A percentile compares a stretch with the other conserved stretches of the same genome.
These are phyloP conservation scores for Cyathus striatus DNA, from an alignment of 768 basidiomycete species.

Conservation along the genomic window DNA sequence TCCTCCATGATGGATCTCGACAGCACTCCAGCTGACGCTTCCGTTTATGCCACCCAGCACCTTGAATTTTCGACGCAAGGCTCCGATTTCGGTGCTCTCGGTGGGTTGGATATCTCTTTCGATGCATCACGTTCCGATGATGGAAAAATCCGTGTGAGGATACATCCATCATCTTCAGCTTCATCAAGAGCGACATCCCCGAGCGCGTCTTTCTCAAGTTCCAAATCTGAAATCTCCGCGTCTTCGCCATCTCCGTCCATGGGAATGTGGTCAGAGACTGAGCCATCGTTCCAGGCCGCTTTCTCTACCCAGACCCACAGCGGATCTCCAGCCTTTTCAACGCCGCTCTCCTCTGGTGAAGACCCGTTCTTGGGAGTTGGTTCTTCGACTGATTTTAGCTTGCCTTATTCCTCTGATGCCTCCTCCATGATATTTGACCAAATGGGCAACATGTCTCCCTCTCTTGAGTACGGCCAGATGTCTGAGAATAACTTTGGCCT, in stretches of 20 bases:
- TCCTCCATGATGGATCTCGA: constrained; percentile 45
- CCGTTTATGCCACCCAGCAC: constrained; percentile 33
- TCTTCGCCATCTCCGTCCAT: constrained; percentile 20
- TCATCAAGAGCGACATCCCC: constrained; percentile 36
- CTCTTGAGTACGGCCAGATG: constrained; percentile 23
- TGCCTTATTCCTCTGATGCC: constrained; percentile 27
- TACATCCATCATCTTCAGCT: constrained; percentile 53
- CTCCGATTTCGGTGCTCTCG: constrained; percentile 41
- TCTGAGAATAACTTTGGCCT: constrained; percentile 25
- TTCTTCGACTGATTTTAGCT: constrained; percentile 30
- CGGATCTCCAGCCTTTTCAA: constrained; percentile 9
- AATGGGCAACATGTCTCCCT: constrained; percentile 19
- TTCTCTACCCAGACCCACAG: constrained; percentile 15
- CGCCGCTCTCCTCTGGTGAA: constrained; percentile 29
- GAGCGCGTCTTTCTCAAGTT: constrained; percentile 11
- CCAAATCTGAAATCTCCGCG: constrained; percentile 14
- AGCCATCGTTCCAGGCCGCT: constrained; percentile 15
- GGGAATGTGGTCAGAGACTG: constrained; percentile 18
- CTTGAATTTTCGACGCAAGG: constrained; percentile 56
- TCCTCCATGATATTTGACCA: constrained; percentile 30
- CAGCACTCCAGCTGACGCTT: constrained; percentile 19
- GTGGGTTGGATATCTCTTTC: constrained; percentile 68
- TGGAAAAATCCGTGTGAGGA: constrained; percentile 70
- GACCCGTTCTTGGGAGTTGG: constrained; percentile 62
- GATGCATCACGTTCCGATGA: constrained; percentile 59